Evolutionary conservation across 257 asterid genomes (phyloP), one percentile per base, ranked within the genome.

Genomic region (Eustoma russellianum): DNA sequence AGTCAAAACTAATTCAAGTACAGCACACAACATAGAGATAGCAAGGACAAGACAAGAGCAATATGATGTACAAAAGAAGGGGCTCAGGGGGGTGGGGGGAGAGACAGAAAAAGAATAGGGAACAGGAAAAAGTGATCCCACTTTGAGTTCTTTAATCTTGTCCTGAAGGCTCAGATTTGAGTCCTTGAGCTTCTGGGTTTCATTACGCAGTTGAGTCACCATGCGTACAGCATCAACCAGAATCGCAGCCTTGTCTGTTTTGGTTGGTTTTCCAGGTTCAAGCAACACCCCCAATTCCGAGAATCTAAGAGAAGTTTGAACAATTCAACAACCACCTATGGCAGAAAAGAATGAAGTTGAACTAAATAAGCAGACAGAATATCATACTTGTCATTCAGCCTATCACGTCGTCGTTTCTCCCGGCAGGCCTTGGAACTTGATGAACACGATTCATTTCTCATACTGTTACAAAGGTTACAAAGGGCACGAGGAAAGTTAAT

Each of bases 341-440:
- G 53, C 53, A n/a, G 17, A 45, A 46, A 52, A 65, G 58, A 48
- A 38, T 2, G 60, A 57, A 46, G 43, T 61, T 52, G 53, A 46
- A 11, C 17, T 33, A 47, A 56, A 41, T 43, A 50, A 56, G 33
- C 47, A 33, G 50, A 15, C 46, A 50, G 57, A 57, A 61, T 53
- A 46, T 6, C 69, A 18, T 60, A 89, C 97, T 80, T 83, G 85
- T 85, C 95, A 66, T 89, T 89, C 50, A 89, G 93, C 70, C 67
- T 83, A 71, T 89, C 95, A 70, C 97, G 72, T 35, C 97, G 85
- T 59, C 67, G 71, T 72, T 85, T 89, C 83, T 89, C 97, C 74
- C 97, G 74, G 85, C 92, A 79, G 17, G 97, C 97, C 79, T 89
- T 89, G 74, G 97, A 81, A 67, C 80, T 79, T 58, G 97, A 70